Evolutionary conservation across 169 alveolate genomes (phyloP).

Genomic region (Neospora caninum): DNA sequence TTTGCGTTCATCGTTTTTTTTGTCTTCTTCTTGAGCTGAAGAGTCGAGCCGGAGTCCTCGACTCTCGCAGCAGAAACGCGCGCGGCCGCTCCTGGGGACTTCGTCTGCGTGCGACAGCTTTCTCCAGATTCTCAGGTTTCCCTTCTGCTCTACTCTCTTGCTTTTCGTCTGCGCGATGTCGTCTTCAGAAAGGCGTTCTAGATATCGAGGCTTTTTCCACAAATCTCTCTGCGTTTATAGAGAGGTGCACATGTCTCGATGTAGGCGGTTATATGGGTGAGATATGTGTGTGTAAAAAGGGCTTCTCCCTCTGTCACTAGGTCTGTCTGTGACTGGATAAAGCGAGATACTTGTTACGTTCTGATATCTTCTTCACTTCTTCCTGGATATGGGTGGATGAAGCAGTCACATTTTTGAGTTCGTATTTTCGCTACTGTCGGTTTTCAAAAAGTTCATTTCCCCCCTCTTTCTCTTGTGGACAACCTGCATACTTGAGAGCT

Average conservation of each 20-base stretch:
- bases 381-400: neutral
- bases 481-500: neutral
- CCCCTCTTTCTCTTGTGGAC: neutral
- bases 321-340: neutral
- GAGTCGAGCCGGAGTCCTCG: neutral
- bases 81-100: neutral
- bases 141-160: neutral
- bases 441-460: no score
- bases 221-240: no score
- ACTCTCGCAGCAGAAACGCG: neutral
- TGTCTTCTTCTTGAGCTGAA: neutral
- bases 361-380: neutral
- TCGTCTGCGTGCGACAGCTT: neutral
- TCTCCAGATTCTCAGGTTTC: neutral
- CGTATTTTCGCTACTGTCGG: neutral
- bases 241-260: no score
- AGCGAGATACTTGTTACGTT: no score
- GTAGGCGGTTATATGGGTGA: no score
- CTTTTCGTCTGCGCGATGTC: no score
- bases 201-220: no score
- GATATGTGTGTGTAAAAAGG: no score
- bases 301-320: neutral
- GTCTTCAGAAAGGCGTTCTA: no score
- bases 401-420: neutral
- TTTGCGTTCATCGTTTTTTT: slow-evolving; percentile 5